phyloP scores from a whole-genome alignment of 1,284 basidiomycete genomes.

The Apiotrichum sp. region DNA sequence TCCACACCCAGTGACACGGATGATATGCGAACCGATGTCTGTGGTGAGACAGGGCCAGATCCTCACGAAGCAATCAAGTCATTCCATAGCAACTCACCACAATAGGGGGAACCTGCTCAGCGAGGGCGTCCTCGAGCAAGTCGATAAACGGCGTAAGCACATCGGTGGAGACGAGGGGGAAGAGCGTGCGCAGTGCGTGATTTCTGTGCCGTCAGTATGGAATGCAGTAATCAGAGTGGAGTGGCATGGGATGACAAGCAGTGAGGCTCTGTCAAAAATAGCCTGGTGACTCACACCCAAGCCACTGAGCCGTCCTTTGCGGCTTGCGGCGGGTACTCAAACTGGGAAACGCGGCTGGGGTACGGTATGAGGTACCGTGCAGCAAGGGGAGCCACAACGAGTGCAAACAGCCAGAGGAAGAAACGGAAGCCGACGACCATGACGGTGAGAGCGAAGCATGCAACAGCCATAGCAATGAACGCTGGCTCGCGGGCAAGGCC shows the following conservation, averaged over 20 bases:
- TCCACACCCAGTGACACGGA: slow-evolving; percentile 40
- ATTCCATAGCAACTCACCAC: slow-evolving; percentile 25
- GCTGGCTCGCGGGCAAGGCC: not conserved
- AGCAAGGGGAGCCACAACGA: not conserved
- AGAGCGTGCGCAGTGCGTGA: slow-evolving; percentile 40
- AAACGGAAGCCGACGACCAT: slow-evolving; percentile 1
- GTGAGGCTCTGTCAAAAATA: not conserved
- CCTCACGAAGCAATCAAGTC: no score
- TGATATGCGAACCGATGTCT: slow-evolving; percentile 43
- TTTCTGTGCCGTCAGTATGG: slow-evolving; percentile 22
- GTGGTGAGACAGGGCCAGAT: not conserved
- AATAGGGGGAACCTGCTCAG: slow-evolving; percentile 42
- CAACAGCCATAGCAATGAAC: not conserved
- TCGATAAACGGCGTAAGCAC: slow-evolving; percentile 47
- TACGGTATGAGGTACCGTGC: slow-evolving; percentile 7
- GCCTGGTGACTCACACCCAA: slow-evolving; percentile 13
- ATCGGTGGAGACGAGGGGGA: slow-evolving; percentile 45
- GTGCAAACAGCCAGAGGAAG: not conserved
- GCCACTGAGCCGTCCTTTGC: slow-evolving; percentile 6
- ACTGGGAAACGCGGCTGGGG: not conserved
- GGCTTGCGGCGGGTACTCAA: slow-evolving; percentile 2
- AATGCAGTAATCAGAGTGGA: no score
- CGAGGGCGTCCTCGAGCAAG: slow-evolving; percentile 45
- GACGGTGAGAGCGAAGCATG: not conserved
- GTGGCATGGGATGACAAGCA: not conserved